phyloP scores from a whole-genome alignment of 2,329 filamentous ascomycete species.

The Helotiales sp. region DNA sequence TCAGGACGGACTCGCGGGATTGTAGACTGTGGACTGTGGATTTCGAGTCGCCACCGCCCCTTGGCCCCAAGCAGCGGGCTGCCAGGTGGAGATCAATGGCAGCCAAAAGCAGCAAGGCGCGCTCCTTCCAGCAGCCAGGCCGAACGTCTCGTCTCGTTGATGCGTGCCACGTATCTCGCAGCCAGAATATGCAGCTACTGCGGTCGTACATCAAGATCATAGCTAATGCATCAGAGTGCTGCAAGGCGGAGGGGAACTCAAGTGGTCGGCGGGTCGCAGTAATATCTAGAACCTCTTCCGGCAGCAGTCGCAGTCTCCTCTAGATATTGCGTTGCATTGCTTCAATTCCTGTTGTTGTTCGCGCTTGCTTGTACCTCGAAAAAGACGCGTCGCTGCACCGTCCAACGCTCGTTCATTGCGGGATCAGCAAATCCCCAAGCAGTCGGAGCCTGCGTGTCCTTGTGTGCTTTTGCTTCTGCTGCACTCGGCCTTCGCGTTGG shows the following conservation, averaged over 20 bases:
- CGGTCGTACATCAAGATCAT: constrained; percentile 30
- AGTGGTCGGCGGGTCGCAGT: constrained; percentile 24
- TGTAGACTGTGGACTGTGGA: not conserved
- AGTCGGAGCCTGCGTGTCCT: not conserved
- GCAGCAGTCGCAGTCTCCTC: constrained; percentile 9
- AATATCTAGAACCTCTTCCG: constrained; percentile 18
- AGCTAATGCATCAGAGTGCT: constrained; percentile 24
- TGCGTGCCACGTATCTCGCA: constrained; percentile 34
- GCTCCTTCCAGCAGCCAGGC: constrained; percentile 19
- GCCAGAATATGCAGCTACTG: constrained; percentile 32
- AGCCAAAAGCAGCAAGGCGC: constrained; percentile 1
- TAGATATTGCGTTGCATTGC: constrained; percentile 10
- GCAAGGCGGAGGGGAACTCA: constrained; percentile 25
- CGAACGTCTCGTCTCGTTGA: constrained; percentile 6
- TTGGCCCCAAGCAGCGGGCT: not conserved
- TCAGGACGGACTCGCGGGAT: not conserved
- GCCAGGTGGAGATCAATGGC: constrained; percentile 4
- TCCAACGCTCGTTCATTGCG: constrained; percentile 23
- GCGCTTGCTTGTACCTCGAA: constrained; percentile 13
- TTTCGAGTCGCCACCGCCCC: too few relatives aligned
- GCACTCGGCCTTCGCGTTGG: constrained; percentile 16
- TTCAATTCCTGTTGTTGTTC: constrained; percentile 11
- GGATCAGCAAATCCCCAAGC: constrained; percentile 20
- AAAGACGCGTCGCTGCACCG: constrained; percentile 23
- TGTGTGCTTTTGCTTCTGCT: constrained; percentile 1